phyloP scores from a whole-genome alignment of 2,329 filamentous ascomycete genomes.

The Bipolaris sorokiniana region DNA sequence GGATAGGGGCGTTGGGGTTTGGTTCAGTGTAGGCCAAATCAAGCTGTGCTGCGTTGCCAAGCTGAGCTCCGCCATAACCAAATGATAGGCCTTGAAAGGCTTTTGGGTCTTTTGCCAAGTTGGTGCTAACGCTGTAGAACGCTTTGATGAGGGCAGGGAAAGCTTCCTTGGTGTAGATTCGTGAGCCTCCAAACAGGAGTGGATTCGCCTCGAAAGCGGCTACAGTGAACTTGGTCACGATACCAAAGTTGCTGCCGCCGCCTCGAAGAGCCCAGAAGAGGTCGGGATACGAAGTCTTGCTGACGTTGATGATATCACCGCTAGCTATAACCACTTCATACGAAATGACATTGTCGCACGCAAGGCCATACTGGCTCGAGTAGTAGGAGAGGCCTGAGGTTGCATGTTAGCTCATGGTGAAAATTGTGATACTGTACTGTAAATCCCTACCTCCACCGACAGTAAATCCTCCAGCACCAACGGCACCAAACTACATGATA shows the following conservation, averaged over 20 bases:
- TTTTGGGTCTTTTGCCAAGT: constrained; percentile 28
- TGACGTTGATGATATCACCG: constrained; percentile 27
- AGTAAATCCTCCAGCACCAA: constrained; percentile 33
- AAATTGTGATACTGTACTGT: too few species aligned
- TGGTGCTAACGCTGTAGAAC: constrained; percentile 35
- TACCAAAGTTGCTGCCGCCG: constrained; percentile 46
- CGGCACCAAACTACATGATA: constrained; percentile 14
- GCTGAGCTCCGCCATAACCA: constrained; percentile 18
- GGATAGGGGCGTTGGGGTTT: constrained; percentile 29
- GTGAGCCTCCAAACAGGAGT: constrained; percentile 38
- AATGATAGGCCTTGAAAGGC: constrained; percentile 40
- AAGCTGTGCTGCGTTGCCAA: constrained; percentile 13
- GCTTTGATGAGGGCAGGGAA: constrained; percentile 32
- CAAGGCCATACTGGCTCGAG: constrained; percentile 30
- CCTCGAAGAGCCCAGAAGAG: constrained; percentile 50
- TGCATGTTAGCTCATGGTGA: not conserved
- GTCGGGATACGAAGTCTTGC: constrained; percentile 41
- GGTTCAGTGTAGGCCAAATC: constrained; percentile 38
- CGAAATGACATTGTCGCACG: constrained; percentile 43
- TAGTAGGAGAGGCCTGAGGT: constrained; percentile 34
- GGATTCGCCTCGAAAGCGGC: constrained; percentile 25
- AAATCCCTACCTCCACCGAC: constrained; percentile 29
- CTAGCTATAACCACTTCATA: constrained; percentile 42
- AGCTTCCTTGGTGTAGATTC: constrained; percentile 12
- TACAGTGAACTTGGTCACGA: constrained; percentile 40